Conservation (phyloP, 1,284 basidiomycete genomes). For the Malassezia yamatoensis region DNA sequence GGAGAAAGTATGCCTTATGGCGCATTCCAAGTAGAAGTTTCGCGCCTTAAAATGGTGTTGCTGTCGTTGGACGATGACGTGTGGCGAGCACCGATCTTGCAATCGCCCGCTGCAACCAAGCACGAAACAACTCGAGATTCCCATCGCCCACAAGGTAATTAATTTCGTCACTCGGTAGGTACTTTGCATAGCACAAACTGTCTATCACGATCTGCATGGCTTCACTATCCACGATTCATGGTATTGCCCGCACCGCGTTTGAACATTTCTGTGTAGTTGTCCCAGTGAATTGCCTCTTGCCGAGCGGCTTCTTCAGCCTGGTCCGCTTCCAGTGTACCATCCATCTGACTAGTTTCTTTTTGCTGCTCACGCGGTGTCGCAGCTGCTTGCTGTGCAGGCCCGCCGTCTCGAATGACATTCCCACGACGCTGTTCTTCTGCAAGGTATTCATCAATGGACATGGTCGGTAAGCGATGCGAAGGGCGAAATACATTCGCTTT, state of each 20-base stretch:
- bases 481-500: slow-evolving; percentile 75
- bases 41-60: slow-evolving; percentile 2
- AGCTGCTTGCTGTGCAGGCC: slow-evolving; percentile 50
- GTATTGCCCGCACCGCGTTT: slow-evolving; percentile 74
- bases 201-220: not conserved
- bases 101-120: not conserved
- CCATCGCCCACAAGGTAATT: too few species aligned
- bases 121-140: not conserved
- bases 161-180: not conserved
- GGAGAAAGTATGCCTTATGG: slow-evolving; percentile 73
- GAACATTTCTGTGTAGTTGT: slow-evolving; percentile 29
- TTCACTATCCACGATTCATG: slow-evolving; percentile 67
- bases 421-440: slow-evolving; percentile 72
- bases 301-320: slow-evolving; percentile 57
- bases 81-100: slow-evolving; percentile 8
- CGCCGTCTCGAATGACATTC: slow-evolving; percentile 75
- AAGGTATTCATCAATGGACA: slow-evolving; percentile 92
- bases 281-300: slow-evolving; percentile 33
- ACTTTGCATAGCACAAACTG: not conserved
- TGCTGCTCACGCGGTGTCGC: slow-evolving; percentile 54
- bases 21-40: slow-evolving; percentile 70
- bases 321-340: slow-evolving; percentile 64
- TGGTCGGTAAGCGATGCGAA: slow-evolving; percentile 78
- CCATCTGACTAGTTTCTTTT: slow-evolving; percentile 55
- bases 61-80: slow-evolving; percentile 12